phyloP scores from a whole-genome alignment of 164 flowering plant genomes.

The Nymphaea colorata region DNA sequence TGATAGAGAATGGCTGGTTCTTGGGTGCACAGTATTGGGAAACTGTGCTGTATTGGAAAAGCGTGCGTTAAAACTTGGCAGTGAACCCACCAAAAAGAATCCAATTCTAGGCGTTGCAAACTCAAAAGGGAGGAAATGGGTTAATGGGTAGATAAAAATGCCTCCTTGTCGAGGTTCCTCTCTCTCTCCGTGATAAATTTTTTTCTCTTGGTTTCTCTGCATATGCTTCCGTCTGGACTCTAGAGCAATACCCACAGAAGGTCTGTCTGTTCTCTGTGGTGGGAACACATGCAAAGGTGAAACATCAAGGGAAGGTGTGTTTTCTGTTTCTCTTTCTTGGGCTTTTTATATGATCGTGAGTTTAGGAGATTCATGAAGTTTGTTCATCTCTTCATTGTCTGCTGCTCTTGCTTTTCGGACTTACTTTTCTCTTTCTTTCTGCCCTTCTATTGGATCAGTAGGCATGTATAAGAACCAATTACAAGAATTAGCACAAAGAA shows the following conservation, averaged over 20 bases:
- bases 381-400: not conserved
- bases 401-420: not conserved
- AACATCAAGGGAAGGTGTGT: not conserved
- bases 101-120: conserved; percentile 7
- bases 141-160: not conserved
- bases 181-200: not conserved
- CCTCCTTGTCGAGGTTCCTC: not conserved
- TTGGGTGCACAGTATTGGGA: conserved; percentile 11
- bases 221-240: not conserved
- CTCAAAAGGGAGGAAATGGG: not conserved
- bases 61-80: conserved; percentile 12
- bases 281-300: not conserved
- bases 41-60: conserved; percentile 17
- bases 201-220: not conserved
- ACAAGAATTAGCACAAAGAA: conserved; percentile 84
- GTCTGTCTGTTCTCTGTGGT: not conserved
- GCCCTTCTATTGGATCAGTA: not conserved
- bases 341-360: too few relatives aligned
- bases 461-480: conserved; percentile 86
- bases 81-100: conserved; percentile 7
- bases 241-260: not conserved
- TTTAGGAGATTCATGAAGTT: too few relatives aligned
- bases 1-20: conserved; percentile 6
- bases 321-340: too few relatives aligned
- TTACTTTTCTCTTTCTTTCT: not conserved